A percentile compares a stretch with the other conserved stretches of the same genome.
phyloP scores from a whole-genome alignment of 352 stramenopile species.

The Hyaloperonospora arabidopsidis region DNA sequence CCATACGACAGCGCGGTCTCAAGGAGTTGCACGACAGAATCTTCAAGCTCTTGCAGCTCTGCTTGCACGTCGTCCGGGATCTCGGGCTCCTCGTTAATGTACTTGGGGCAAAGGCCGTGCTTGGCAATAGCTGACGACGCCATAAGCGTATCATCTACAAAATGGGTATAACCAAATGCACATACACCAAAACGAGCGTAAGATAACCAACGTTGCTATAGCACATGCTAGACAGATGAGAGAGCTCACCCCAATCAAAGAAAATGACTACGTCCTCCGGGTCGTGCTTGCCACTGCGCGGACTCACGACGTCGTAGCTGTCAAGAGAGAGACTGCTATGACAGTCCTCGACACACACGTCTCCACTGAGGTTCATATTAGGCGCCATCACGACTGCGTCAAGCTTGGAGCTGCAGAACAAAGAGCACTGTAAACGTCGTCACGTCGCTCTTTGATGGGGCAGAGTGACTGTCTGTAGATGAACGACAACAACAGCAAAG shows the following conservation, averaged over 20 bases:
- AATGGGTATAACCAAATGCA: no score
- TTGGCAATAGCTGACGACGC: slow-evolving; percentile 75
- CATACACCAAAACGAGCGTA: no score
- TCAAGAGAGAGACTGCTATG: slow-evolving; percentile 44
- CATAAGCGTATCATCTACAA: slow-evolving; percentile 73
- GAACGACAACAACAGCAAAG: neutral
- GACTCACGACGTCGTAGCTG: slow-evolving; percentile 42
- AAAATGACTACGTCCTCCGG: slow-evolving; percentile 71
- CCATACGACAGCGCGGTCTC: slow-evolving; percentile 63
- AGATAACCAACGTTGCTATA: neutral
- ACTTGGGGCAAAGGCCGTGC: slow-evolving; percentile 74
- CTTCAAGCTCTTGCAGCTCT: slow-evolving; percentile 69
- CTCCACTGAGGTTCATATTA: slow-evolving; percentile 44
- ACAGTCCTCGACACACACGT: slow-evolving; percentile 60
- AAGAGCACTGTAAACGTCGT: slow-evolving; percentile 12
- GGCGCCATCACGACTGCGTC: slow-evolving; percentile 37
- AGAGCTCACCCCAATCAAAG: slow-evolving; percentile 72
- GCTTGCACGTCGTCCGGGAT: slow-evolving; percentile 64
- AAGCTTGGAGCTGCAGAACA: neutral
- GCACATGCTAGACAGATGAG: slow-evolving; percentile 2
- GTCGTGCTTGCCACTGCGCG: slow-evolving; percentile 31
- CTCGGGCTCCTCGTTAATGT: slow-evolving; percentile 73
- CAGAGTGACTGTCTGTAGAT: slow-evolving; percentile 16
- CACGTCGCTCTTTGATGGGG: slow-evolving; percentile 16
- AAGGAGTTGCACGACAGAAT: slow-evolving; percentile 67